Percentiles rank a stretch among this genome's conserved stretches.
Evolutionary conservation across 192 early-diverging fungal species (phyloP).

Genomic region (Kappamyces sp.): DNA sequence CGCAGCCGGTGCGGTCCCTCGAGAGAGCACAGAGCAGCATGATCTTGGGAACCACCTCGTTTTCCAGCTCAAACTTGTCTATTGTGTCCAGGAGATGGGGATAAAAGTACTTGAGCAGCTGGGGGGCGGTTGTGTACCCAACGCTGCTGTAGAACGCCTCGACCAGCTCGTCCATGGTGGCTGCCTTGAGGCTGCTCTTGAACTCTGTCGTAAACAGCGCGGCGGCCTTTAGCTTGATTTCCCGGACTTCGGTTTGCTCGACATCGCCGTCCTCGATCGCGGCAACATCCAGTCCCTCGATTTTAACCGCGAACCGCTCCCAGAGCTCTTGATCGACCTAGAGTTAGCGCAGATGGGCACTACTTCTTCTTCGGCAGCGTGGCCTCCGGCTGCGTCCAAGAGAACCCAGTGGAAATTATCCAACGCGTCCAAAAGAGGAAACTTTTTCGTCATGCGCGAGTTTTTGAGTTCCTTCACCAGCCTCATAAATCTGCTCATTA

Average conservation of each 20-base stretch:
- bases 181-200: neutral
- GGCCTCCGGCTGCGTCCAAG: too few species aligned
- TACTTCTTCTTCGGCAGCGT: too few species aligned
- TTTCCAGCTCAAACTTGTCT: slow-evolving; percentile 9
- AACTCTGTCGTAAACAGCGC: slow-evolving; percentile 18
- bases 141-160: slow-evolving; percentile 18
- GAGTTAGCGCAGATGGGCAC: too few species aligned
- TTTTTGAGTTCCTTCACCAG: too few species aligned
- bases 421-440: too few species aligned
- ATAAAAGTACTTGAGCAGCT: slow-evolving; percentile 20
- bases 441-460: too few species aligned
- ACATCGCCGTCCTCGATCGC: slow-evolving; percentile 17
- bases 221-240: slow-evolving; percentile 14
- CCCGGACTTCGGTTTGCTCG: slow-evolving; percentile 14
- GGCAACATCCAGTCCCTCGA: slow-evolving; percentile 8
- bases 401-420: too few species aligned
- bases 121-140: slow-evolving; percentile 17
- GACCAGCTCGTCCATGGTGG: slow-evolving; percentile 9
- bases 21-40: slow-evolving; percentile 28
- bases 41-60: slow-evolving; percentile 30
- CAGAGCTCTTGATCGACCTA: slow-evolving; percentile 27
- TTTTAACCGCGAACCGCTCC: slow-evolving; percentile 20
- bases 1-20: slow-evolving; percentile 18
- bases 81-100: slow-evolving; percentile 13
- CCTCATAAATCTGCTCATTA: too few species aligned